A percentile compares a stretch with the other conserved stretches of the same genome.
phyloP scores from a whole-genome alignment of 2,329 filamentous ascomycete species.

The Penicillium freii region DNA sequence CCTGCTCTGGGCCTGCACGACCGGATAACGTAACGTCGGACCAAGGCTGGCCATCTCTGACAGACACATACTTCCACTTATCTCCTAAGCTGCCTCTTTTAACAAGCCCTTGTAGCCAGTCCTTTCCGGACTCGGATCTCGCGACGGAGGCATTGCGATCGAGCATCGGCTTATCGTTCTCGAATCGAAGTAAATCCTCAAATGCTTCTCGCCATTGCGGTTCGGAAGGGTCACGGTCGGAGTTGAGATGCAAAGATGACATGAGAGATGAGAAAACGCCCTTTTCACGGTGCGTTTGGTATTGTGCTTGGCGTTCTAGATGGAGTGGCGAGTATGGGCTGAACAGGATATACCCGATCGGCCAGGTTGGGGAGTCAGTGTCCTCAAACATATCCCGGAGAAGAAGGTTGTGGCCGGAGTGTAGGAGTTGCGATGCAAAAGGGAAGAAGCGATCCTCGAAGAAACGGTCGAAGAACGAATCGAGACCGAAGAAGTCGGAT shows the following conservation, averaged over 20 bases:
- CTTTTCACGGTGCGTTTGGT: conserved; percentile 25
- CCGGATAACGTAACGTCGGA: conserved; percentile 24
- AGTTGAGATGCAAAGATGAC: conserved; percentile 32
- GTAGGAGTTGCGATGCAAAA: conserved; percentile 30
- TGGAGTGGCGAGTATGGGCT: conserved; percentile 57
- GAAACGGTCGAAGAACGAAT: conserved; percentile 36
- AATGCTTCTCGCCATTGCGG: conserved; percentile 58
- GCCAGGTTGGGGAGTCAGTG: conserved; percentile 40
- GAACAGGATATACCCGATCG: conserved; percentile 45
- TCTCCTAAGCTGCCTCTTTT: conserved; percentile 44
- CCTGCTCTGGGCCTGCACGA: conserved; percentile 3
- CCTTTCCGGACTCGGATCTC: conserved; percentile 32
- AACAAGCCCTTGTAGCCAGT: conserved; percentile 43
- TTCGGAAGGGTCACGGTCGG: conserved; percentile 34
- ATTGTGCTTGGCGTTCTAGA: conserved; percentile 48
- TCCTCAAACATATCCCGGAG: conserved; percentile 35
- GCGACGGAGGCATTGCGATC: conserved; percentile 29
- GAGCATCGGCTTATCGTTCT: conserved; percentile 46
- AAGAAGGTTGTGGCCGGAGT: conserved; percentile 28
- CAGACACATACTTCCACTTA: conserved; percentile 36
- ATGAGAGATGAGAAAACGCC: conserved; percentile 38
- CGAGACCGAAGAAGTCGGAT: conserved; percentile 32
- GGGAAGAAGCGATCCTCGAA: conserved; percentile 32
- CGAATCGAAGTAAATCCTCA: conserved; percentile 56
- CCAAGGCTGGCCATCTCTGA: conserved; percentile 22